These are phyloP conservation scores for Sporothrix brunneoviolacea DNA, from an alignment of 2,329 filamentous ascomycete species.

Conservation along the genomic window DNA sequence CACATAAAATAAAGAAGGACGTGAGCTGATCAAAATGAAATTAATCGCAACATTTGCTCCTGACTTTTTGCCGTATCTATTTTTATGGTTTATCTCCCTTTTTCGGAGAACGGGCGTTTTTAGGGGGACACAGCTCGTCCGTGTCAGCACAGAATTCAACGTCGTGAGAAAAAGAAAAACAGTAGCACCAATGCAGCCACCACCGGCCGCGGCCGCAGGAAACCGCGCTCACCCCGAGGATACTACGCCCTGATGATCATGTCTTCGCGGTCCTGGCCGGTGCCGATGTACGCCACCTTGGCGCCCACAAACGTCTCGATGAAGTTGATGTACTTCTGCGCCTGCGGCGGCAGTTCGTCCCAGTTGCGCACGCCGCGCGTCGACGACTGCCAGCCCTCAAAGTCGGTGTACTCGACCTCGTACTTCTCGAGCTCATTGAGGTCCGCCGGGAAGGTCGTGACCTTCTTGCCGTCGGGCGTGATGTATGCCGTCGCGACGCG, in stretches of 20 bases:
- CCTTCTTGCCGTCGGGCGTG: constrained; percentile 37
- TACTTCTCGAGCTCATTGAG: constrained; percentile 45
- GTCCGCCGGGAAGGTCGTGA: constrained; percentile 61
- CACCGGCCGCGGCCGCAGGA: too few relatives aligned
- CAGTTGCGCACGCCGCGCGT: constrained; percentile 56
- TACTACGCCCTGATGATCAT: constrained; percentile 42
- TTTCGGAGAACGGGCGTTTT: too few relatives aligned
- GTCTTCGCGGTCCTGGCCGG: constrained; percentile 57
- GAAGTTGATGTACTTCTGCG: constrained; percentile 56
- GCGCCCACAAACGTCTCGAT: constrained; percentile 62
- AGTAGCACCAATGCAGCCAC: too few relatives aligned
- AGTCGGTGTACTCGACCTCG: constrained; percentile 60
- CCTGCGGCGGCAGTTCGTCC: constrained; percentile 56
- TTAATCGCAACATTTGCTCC: too few relatives aligned
- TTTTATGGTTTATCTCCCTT: too few relatives aligned
- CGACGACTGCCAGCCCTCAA: constrained; percentile 62
- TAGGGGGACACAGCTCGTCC: too few relatives aligned
- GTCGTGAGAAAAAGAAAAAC: too few relatives aligned
- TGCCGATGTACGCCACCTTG: constrained; percentile 58
- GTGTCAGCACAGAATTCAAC: too few relatives aligned
- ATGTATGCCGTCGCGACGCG: constrained; percentile 69
- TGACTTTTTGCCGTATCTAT: too few relatives aligned
- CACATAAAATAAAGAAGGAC: too few relatives aligned
- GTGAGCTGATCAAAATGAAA: too few relatives aligned
- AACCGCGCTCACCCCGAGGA: too few relatives aligned